These are phyloP conservation scores for Collariella sp. DNA, from an alignment of 495 filamentous ascomycete genomes.

Conservation along the genomic window DNA sequence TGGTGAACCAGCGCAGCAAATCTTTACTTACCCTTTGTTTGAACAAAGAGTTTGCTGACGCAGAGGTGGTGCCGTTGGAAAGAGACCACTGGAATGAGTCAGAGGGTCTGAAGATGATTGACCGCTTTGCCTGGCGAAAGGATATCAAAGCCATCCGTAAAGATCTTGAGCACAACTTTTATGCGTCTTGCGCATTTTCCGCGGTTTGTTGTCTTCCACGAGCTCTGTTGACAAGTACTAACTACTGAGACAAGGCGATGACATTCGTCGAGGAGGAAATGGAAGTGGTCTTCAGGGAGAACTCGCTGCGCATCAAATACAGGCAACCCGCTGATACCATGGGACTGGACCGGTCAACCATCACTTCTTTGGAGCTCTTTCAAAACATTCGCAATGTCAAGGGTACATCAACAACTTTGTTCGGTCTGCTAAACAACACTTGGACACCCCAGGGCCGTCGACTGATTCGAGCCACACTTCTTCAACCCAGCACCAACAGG, in stretches of 20 bases:
- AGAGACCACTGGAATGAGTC: conserved; percentile 86
- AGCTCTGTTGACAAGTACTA: background rate
- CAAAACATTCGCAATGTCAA: conserved; percentile 70
- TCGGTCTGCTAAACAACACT: conserved; percentile 76
- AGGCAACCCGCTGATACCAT: conserved; percentile 86
- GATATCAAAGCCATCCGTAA: conserved; percentile 73
- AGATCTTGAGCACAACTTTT: conserved; percentile 75
- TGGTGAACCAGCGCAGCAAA: conserved; percentile 57
- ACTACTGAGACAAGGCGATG: conserved; percentile 49
- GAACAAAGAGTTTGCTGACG: conserved; percentile 55
- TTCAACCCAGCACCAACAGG: conserved; percentile 78
- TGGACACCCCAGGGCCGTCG: conserved; percentile 81
- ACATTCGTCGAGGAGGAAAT: conserved; percentile 67
- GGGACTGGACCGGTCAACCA: conserved; percentile 86
- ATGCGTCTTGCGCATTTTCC: conserved; percentile 79
- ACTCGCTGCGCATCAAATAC: conserved; percentile 79
- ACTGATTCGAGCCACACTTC: conserved; percentile 67
- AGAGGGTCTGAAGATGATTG: conserved; percentile 66
- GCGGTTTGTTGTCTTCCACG: conserved; percentile 50
- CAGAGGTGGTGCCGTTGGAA: conserved; percentile 55
- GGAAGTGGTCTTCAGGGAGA: conserved; percentile 54
- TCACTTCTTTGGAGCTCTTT: conserved; percentile 77
- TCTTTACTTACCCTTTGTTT: conserved; percentile 55
- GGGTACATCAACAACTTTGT: conserved; percentile 67
- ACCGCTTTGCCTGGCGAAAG: conserved; percentile 64